Evolutionary conservation across 2,329 filamentous ascomycete species (phyloP).

Genomic region (Fusarium sp.): DNA sequence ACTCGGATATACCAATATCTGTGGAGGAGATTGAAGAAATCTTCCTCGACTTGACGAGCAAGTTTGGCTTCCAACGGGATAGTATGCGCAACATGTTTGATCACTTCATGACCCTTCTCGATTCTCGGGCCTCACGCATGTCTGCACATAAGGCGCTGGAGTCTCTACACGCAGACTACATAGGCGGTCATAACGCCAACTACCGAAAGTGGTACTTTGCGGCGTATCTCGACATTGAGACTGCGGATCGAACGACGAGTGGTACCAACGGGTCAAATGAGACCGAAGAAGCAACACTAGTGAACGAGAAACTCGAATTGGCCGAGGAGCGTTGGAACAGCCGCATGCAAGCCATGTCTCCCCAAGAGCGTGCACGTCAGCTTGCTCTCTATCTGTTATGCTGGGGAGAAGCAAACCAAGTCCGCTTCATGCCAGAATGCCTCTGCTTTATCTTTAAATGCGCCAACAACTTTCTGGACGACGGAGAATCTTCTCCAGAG

Average conservation of each 20-base stretch:
- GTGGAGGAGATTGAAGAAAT: background rate
- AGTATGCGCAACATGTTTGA: constrained; percentile 7
- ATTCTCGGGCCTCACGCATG: constrained; percentile 1
- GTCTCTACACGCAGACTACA: constrained; percentile 1
- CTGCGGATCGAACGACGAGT: background rate
- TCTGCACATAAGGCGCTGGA: background rate
- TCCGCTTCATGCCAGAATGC: constrained; percentile 6
- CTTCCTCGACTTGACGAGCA: background rate
- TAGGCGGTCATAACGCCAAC: background rate
- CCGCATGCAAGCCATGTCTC: background rate
- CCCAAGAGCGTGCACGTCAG: background rate
- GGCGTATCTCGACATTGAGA: background rate
- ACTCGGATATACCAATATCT: background rate
- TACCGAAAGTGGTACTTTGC: constrained; percentile 3
- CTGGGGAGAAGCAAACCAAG: constrained; percentile 7
- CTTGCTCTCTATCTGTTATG: constrained; percentile 3
- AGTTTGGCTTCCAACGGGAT: constrained; percentile 1
- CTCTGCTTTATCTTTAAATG: constrained; percentile 3
- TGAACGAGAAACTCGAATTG: background rate
- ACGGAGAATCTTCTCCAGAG: background rate
- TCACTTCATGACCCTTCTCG: background rate
- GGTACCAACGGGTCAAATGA: background rate
- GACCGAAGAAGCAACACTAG: background rate
- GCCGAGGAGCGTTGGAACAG: background rate
- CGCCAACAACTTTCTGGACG: background rate